Conservation (phyloP, 352 stramenopile species). For the Globisporangium recalcitrans region DNA sequence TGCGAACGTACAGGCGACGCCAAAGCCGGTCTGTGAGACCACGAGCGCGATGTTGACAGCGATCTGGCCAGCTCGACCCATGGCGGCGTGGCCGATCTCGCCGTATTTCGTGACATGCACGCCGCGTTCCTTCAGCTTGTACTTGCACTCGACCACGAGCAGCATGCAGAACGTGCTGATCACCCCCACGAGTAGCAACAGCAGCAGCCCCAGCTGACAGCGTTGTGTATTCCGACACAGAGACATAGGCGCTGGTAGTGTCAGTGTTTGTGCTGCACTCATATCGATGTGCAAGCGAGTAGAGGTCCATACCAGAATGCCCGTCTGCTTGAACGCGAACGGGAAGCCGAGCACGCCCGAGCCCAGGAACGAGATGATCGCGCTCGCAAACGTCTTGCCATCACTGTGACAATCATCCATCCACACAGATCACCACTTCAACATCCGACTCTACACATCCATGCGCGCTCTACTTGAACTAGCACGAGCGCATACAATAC, state of each 20-base stretch:
- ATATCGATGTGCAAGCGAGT: not conserved
- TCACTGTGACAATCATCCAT: slow-evolving; percentile 23
- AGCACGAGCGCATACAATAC: not conserved
- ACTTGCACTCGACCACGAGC: slow-evolving; percentile 74
- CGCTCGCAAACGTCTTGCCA: slow-evolving; percentile 59
- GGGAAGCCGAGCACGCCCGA: slow-evolving; percentile 89
- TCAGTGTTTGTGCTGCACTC: not conserved
- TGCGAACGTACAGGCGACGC: slow-evolving; percentile 75
- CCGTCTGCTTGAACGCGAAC: slow-evolving; percentile 85
- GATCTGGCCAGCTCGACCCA: slow-evolving; percentile 53
- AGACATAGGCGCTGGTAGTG: not conserved
- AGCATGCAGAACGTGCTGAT: slow-evolving; percentile 57
- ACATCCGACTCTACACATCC: not conserved
- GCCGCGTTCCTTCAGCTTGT: slow-evolving; percentile 55
- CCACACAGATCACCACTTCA: not conserved
- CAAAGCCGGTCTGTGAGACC: slow-evolving; percentile 87
- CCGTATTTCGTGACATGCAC: slow-evolving; percentile 67
- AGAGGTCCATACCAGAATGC: slow-evolving; percentile 59
- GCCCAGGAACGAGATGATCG: slow-evolving; percentile 90
- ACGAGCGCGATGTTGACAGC: slow-evolving; percentile 85
- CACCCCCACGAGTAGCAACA: slow-evolving; percentile 39
- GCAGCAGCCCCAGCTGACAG: slow-evolving; percentile 59
- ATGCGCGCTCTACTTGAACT: not conserved
- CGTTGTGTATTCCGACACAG: no score
- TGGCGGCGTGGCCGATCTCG: slow-evolving; percentile 75